Evolutionary conservation across 1,284 basidiomycete genomes (phyloP).

Genomic region (Leccinum fallax): DNA sequence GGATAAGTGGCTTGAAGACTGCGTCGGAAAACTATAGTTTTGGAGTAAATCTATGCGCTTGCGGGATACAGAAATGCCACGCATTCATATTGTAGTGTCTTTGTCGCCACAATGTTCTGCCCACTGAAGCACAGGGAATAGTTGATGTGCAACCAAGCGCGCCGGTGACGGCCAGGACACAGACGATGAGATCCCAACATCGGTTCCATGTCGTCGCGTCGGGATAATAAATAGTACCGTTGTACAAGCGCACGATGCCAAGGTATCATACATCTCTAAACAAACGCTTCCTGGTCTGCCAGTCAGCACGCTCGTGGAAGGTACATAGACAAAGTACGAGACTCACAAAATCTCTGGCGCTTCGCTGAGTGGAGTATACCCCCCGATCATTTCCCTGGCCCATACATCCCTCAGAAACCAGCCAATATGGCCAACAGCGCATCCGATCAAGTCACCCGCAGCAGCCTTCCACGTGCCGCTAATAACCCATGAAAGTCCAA

Average conservation of each 20-base stretch:
- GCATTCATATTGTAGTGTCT: not conserved
- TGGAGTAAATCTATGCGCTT: not conserved
- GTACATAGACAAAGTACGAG: not conserved
- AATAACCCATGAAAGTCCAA: constrained; percentile 88
- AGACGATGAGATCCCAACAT: not conserved
- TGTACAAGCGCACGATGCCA: constrained; percentile 12
- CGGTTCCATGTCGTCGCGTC: not conserved
- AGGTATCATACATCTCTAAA: constrained; percentile 56
- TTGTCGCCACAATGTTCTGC: not conserved
- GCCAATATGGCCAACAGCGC: constrained; percentile 87
- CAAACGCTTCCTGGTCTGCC: constrained; percentile 54
- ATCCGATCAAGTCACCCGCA: constrained; percentile 84
- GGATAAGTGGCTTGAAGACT: not conserved
- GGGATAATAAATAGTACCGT: not conserved
- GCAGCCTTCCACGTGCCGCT: constrained; percentile 87
- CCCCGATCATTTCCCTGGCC: constrained; percentile 88
- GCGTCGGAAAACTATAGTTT: not conserved
- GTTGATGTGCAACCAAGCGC: not conserved
- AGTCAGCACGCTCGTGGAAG: not conserved
- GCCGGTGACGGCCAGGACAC: not conserved
- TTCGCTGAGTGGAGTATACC: constrained; percentile 72
- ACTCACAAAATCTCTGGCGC: constrained; percentile 82
- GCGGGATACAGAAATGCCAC: not conserved
- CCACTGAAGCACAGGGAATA: not conserved
- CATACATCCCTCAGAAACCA: constrained; percentile 96